A percentile compares a stretch with the other conserved stretches of the same genome.
Evolutionary conservation across 179 eudicot genomes (phyloP).

Genomic region (Vitellaria paradoxa): DNA sequence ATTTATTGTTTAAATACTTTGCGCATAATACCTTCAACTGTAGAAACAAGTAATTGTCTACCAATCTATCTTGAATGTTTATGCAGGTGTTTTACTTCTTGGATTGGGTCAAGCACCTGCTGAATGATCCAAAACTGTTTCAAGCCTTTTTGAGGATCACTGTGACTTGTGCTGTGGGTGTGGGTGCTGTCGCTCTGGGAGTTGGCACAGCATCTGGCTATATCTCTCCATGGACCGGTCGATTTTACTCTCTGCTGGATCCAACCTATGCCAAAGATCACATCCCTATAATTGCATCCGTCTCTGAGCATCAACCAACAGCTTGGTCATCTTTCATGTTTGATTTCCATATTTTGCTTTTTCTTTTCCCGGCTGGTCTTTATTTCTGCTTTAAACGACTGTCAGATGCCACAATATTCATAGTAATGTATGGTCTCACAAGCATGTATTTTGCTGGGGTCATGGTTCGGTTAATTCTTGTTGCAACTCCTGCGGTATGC

Average conservation of each 20-base stretch:
- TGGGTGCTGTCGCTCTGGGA: slow-evolving; percentile 84
- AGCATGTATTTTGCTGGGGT: slow-evolving; percentile 99
- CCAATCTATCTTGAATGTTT: not conserved
- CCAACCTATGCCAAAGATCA: slow-evolving; percentile 99
- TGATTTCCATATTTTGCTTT: slow-evolving; percentile 88
- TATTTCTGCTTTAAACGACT: slow-evolving; percentile 96
- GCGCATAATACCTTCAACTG: not conserved
- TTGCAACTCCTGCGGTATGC: slow-evolving; percentile 99
- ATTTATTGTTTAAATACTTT: not conserved
- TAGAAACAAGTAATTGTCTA: not conserved
- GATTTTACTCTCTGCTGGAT: slow-evolving; percentile 95
- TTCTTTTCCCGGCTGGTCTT: slow-evolving; percentile 95
- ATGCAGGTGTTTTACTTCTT: slow-evolving; percentile 91
- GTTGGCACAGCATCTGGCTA: slow-evolving; percentile 97
- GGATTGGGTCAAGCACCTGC: slow-evolving; percentile 86
- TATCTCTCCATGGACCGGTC: slow-evolving; percentile 98
- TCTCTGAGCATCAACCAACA: slow-evolving; percentile 98
- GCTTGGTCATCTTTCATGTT: slow-evolving; percentile 99
- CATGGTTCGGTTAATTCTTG: slow-evolving; percentile 97
- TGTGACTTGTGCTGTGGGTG: slow-evolving; percentile 64
- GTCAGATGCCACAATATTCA: slow-evolving; percentile 94
- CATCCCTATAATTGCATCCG: slow-evolving; percentile 97
- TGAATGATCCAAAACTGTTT: slow-evolving; percentile 76
- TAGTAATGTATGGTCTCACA: slow-evolving; percentile 96
- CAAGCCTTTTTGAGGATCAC: slow-evolving; percentile 84